Evolutionary conservation across 352 stramenopile species (phyloP).

Genomic region (Aphanomyces invadans): DNA sequence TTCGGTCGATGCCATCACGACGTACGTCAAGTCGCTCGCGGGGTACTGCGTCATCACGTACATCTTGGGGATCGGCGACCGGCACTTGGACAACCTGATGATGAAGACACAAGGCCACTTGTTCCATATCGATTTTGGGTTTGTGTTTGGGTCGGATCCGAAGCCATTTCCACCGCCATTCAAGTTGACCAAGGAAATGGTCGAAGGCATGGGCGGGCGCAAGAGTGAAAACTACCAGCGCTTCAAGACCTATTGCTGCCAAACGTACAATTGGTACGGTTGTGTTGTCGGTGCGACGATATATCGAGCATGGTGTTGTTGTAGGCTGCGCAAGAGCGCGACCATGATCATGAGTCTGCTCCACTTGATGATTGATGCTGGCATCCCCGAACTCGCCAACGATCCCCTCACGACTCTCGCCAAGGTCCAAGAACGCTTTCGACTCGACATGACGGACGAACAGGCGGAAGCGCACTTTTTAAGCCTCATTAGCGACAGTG

Average conservation of each 20-base stretch:
- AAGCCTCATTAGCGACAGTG: conserved; percentile 92
- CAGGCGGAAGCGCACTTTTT: conserved; percentile 97
- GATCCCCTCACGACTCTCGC: conserved; percentile 77
- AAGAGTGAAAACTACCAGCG: conserved; percentile 87
- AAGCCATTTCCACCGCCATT: conserved; percentile 99
- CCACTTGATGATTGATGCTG: conserved; percentile 97
- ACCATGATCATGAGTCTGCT: conserved; percentile 98
- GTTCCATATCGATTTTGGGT: conserved; percentile 99
- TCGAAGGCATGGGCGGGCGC: conserved; percentile 93
- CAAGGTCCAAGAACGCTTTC: conserved; percentile 94
- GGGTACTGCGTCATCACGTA: conserved; percentile 99
- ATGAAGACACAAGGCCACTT: conserved; percentile 93
- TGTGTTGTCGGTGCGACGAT: conserved; percentile 42
- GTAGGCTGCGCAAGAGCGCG: conserved; percentile 93
- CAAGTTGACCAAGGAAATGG: conserved; percentile 96
- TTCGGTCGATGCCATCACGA: conserved; percentile 88
- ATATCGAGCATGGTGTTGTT: conserved; percentile 65
- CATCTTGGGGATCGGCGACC: conserved; percentile 97
- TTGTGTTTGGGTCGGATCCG: conserved; percentile 98
- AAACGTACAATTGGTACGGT: conserved; percentile 77
- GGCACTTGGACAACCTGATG: conserved; percentile 99
- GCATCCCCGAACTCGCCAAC: conserved; percentile 90
- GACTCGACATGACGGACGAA: conserved; percentile 95
- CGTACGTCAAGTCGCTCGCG: conserved; percentile 96
- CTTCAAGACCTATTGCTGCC: conserved; percentile 91